These are phyloP conservation scores for Trypanosoma boissoni DNA, from an alignment of 208 protist species.

Conservation along the genomic window DNA sequence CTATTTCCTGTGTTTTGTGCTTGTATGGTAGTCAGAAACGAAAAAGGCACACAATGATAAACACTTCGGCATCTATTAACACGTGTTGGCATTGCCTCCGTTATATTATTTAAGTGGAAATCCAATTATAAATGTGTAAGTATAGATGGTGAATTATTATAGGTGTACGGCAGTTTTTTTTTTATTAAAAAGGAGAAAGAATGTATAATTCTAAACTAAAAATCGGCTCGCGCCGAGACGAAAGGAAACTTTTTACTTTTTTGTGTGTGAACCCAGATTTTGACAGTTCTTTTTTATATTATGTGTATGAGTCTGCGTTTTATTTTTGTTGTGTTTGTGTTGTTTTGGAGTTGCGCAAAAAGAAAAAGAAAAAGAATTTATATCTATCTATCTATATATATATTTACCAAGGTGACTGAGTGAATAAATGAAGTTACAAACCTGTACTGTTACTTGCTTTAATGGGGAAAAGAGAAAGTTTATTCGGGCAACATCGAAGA, in stretches of 20 bases:
- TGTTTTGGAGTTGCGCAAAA: too few relatives aligned
- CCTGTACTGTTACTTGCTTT: too few relatives aligned
- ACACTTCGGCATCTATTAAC: background rate
- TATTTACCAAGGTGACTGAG: background rate
- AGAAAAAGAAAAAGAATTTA: background rate
- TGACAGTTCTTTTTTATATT: too few relatives aligned
- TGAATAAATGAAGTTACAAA: conserved; percentile 1
- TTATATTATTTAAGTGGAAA: background rate
- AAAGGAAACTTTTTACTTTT: conserved; percentile 14
- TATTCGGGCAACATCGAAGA: too few relatives aligned
- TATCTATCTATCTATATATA: conserved; percentile 3
- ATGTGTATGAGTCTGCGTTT: too few relatives aligned
- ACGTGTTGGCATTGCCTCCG: background rate
- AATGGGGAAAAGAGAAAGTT: too few relatives aligned
- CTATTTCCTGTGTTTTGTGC: too few relatives aligned
- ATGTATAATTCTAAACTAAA: background rate
- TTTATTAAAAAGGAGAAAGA: background rate
- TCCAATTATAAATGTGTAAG: background rate
- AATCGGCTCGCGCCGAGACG: too few relatives aligned
- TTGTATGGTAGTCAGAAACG: too few relatives aligned
- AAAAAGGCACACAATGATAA: too few relatives aligned
- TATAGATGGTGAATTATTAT: background rate
- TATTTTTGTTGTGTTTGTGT: too few relatives aligned
- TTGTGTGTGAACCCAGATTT: too few relatives aligned
- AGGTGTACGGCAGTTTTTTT: background rate